Base-by-base conservation (phyloP, 2,329 filamentous ascomycete genomes). In the Trichoderma endophyticum region DNA sequence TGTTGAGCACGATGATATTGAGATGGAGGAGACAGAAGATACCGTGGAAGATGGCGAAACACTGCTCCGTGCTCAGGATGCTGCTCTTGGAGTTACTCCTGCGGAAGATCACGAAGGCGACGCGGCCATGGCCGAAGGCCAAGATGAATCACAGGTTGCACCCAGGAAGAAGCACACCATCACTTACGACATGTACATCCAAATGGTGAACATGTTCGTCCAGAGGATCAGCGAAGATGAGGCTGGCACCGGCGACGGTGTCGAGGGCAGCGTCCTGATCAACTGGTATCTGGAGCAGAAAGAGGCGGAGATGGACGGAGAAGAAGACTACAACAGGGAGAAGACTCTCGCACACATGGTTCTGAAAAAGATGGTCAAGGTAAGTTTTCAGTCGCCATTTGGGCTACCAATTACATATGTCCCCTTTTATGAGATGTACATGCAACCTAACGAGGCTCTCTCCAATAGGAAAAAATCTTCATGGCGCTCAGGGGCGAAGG, bases 1-100 rank as follows among this genome's bases (percentile, higher is more conserved):
- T 2, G 96, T 99, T 30, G 96, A 99, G 82, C 96, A 98, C 79
- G 96, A 99, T 77, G 96, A 99, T 77, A 91, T 99, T 18, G 95
- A 98, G 79, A 91, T 99, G 73, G 94, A 97, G 68, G 94, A 95
- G 6, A 89, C 91, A 6, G 91, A 93, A 3, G 81, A 81, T 15
- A 81, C 78, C n/a, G 81, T 72, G 72, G 84, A 84, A 73, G 85
- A 86, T 73, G 80, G 83, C 71, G 86, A 83, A 57, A 83, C 79
- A 3, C 83, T 88, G 9, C 81, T 80, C 32, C 84, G 79, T 26
- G 79, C 80, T 18, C 78, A 78, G n/a, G 78, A 79, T 30, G 80
- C 82, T 61, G 82, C 75, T 77, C 86, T 84, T 51, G 82, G 82
- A 67, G 81, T 81, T 30, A 86, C 86, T 21, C 86, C 83, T 54